Conservation (phyloP, 1,284 basidiomycete species). For the Volvariella volvacea region DNA sequence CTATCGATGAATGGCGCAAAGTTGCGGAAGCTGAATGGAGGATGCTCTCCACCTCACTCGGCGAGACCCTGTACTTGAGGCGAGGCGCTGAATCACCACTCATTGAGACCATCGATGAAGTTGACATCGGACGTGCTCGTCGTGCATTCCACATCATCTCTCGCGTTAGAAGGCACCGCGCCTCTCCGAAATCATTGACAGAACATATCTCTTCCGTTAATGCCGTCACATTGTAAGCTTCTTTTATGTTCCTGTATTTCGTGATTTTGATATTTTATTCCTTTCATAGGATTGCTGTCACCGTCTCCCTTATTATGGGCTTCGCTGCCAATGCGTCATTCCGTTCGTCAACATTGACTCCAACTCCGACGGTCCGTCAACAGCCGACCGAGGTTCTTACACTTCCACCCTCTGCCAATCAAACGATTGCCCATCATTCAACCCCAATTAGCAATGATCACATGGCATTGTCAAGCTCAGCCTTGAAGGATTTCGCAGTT, state of each 20-base stretch:
- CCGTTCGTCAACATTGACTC: constrained; percentile 26
- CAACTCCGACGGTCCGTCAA: constrained; percentile 26
- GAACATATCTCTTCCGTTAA: constrained; percentile 42
- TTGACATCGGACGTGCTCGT: constrained; percentile 36
- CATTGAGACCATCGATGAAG: constrained; percentile 35
- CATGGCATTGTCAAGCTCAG: constrained; percentile 31
- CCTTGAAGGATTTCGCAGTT: constrained; percentile 48
- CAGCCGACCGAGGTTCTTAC: constrained; percentile 20
- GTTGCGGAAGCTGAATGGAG: constrained; percentile 44
- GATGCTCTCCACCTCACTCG: constrained; percentile 33
- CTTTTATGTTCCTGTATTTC: constrained; percentile 8
- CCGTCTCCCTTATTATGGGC: constrained; percentile 57
- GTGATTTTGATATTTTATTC: constrained; percentile 7
- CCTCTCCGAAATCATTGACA: constrained; percentile 19
- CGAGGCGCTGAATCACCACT: constrained; percentile 27
- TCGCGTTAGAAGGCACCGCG: constrained; percentile 26
- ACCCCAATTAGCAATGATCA: constrained; percentile 21
- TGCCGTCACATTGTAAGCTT: constrained; percentile 55
- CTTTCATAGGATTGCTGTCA: constrained; percentile 46
- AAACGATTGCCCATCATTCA: constrained; percentile 28
- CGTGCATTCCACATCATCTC: constrained; percentile 41
- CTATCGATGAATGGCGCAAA: constrained; percentile 23
- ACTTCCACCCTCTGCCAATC: constrained; percentile 20
- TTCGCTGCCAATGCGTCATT: constrained; percentile 52
- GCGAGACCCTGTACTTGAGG: constrained; percentile 32